Base-by-base conservation (phyloP, 257 asterid species). In the Gynochthodes officinalis region DNA sequence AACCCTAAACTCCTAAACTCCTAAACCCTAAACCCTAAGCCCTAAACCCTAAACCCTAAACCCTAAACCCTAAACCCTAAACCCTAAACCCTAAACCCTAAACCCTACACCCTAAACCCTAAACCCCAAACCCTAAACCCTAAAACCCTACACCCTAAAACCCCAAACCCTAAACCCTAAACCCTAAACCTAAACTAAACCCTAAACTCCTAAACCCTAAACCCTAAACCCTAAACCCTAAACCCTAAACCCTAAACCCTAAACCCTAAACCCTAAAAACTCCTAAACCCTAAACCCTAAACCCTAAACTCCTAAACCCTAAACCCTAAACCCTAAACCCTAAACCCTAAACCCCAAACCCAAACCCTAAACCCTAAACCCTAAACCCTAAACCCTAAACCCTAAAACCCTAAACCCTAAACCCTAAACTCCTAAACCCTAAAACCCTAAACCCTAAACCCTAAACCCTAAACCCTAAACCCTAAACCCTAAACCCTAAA, bases 401-500 rank as follows among this genome's bases (percentile, higher is more conserved):
- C 66, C 73, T 55, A 11, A 52, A 64, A n/a, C 53, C 71, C 72
- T 19, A 21, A 64, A 74, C 52, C 71, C 71, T 63, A 30, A 64
- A 74, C 64, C 76, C 62, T 46, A 73, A n/a, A 71, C 63, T 64
- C 77, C 77, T 52, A 64, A 67, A 65, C 71, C 77, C 68, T 66
- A 62, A 72, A 72, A n/a, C 76, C 57, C 57, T 50, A 50, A 54
- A 61, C 76, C 76, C 70, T 46, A 67, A 74, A 74, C 78, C 78
- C 68, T 53, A 74, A 65, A 74, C 77, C 78, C 68, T 53, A 65
- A 74, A 65, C 73, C 73, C 78, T 63, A 64, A 73, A 73, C 71
- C 72, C 78, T 54, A 67, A 74, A 55, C 78, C 63, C 62, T 69
- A 68, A 69, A 69, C 62, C 72, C 73, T 32, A 50, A 69, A 30